These are phyloP conservation scores for Hortiboletus campestris DNA, from an alignment of 768 basidiomycete genomes.

Conservation along the genomic window DNA sequence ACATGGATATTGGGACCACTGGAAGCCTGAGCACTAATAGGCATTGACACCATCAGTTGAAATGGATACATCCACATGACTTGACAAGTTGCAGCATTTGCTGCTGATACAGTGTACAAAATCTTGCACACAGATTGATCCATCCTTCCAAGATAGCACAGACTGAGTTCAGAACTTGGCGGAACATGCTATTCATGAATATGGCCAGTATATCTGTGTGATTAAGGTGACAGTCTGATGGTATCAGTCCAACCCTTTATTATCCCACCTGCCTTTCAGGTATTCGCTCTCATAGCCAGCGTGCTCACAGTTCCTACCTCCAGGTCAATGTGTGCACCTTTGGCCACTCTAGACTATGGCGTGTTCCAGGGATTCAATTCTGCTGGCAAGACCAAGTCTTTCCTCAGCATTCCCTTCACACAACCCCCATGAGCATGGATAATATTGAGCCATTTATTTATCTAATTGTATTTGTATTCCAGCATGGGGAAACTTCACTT, in stretches of 20 bases:
- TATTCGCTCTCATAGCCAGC: background rate
- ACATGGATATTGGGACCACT: too few species aligned
- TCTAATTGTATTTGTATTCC: background rate
- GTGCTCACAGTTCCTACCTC: background rate
- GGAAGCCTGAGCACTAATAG: too few species aligned
- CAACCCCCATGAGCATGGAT: background rate
- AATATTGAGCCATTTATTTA: background rate
- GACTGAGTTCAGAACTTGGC: too few species aligned
- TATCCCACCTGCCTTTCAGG: background rate
- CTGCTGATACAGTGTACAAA: too few species aligned
- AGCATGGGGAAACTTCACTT: slow-evolving; percentile 20
- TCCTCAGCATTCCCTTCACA: background rate
- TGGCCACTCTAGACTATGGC: slow-evolving; percentile 20
- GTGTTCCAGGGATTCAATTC: slow-evolving; percentile 15
- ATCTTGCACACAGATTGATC: too few species aligned
- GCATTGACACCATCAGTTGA: too few species aligned
- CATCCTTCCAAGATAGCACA: too few species aligned
- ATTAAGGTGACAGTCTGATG: too few species aligned
- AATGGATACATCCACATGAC: too few species aligned
- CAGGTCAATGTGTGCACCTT: background rate
- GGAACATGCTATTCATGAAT: too few species aligned
- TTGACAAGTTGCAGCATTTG: too few species aligned
- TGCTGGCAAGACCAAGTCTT: background rate
- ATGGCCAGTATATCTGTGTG: too few species aligned
- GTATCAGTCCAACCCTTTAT: background rate